Conservation (phyloP, 345 rosid genomes). For the Boechera stricta region DNA sequence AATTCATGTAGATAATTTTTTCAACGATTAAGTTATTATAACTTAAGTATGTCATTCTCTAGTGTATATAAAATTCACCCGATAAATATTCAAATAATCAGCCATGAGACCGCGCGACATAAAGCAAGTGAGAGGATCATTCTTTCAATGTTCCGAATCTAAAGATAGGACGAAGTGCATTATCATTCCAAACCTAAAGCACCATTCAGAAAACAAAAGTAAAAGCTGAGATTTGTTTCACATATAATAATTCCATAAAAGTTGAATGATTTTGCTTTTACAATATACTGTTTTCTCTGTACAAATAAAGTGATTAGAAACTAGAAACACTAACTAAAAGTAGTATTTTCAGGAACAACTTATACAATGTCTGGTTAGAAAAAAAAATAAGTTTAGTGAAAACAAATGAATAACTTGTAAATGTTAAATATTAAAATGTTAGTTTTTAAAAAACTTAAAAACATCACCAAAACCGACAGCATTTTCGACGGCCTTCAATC, state of each 20-base stretch:
- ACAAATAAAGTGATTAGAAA: slow-evolving; percentile 10
- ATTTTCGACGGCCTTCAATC: too few relatives aligned
- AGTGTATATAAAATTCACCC: neutral
- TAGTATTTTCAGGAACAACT: neutral
- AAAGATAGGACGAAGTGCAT: slow-evolving; percentile 23
- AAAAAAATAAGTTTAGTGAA: too few relatives aligned
- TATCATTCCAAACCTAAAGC: slow-evolving; percentile 16
- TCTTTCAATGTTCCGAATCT: slow-evolving; percentile 24
- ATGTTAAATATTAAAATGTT: too few relatives aligned
- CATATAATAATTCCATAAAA: neutral
- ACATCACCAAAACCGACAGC: too few relatives aligned
- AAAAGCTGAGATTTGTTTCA: slow-evolving; percentile 36
- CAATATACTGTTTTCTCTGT: slow-evolving; percentile 11
- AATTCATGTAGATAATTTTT: neutral
- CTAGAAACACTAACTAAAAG: neutral
- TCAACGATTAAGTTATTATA: neutral
- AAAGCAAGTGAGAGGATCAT: slow-evolving; percentile 29
- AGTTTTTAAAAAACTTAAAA: too few relatives aligned
- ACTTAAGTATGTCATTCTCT: neutral
- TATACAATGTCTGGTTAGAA: too few relatives aligned
- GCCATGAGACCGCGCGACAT: neutral
- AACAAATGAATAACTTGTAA: too few relatives aligned
- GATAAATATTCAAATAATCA: neutral
- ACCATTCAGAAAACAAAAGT: slow-evolving; percentile 29
- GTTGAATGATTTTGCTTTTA: slow-evolving; percentile 21